These are phyloP conservation scores for Penicillium paxilli DNA, from an alignment of 495 filamentous ascomycete species.

Conservation along the genomic window DNA sequence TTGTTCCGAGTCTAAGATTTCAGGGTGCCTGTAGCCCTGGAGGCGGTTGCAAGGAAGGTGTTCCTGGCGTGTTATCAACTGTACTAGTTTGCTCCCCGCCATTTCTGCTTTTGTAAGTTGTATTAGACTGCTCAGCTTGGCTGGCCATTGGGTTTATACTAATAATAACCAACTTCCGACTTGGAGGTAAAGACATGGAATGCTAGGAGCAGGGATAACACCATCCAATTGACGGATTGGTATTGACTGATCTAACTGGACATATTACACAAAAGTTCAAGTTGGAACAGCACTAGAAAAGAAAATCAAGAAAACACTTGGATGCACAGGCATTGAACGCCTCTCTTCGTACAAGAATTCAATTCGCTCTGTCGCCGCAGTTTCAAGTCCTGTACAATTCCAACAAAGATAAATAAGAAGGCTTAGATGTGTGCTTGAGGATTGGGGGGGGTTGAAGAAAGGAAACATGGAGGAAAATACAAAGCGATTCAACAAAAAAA, in stretches of 20 bases:
- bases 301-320: conserved; percentile 7
- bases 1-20: too few species aligned
- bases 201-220: neutral
- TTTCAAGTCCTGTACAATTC: conserved; percentile 18
- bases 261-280: neutral
- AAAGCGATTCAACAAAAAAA: neutral
- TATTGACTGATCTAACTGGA: neutral
- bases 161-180: too few species aligned
- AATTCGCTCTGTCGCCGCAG: conserved; percentile 20
- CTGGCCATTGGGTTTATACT: too few species aligned
- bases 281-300: neutral
- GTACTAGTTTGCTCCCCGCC: too few species aligned
- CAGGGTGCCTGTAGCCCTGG: too few species aligned
- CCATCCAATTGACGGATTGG: neutral
- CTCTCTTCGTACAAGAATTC: conserved; percentile 4
- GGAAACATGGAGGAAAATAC: conserved; percentile 8
- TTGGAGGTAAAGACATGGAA: neutral
- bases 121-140: too few species aligned
- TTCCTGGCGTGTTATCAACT: too few species aligned
- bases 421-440: conserved; percentile 1
- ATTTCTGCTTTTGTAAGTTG: too few species aligned
- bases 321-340: conserved; percentile 9
- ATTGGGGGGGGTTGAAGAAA: conserved; percentile 4
- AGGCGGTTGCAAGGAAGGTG: too few species aligned
- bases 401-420: conserved; percentile 8